Base-by-base conservation (phyloP, 345 rosid genomes). In the Orychophragmus violaceus region DNA sequence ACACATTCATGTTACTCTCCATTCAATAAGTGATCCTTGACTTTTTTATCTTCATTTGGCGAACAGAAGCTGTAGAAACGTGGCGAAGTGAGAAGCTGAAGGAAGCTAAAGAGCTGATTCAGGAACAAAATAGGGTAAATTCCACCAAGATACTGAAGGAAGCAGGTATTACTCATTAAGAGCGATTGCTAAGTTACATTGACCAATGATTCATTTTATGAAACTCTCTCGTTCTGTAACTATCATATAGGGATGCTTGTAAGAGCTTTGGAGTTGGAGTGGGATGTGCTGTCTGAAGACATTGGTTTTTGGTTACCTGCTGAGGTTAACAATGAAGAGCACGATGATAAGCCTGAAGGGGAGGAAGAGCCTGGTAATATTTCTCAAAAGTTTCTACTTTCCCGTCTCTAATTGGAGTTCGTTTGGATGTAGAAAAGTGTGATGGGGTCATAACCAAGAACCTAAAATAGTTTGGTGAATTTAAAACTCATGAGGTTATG, bases 301-400 rank as follows among this genome's bases (percentile, higher is more conserved):
- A 81, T 95, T 59, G 99, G 97, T 44, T 79, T 91, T 37, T 95
- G 96, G 95, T 69, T 95, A 62, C 99, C 99, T 28, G 54, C 74
- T 76, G 90, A 85, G 75, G 72, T 85, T 58, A 62, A 56, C 45
- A 81, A 95, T 70, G 71, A 55, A 74, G 96, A 80, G 61, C 96
- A 89, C 50, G 86, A 87, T 80, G 99, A 89, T 81, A 90, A 88
- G 69, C 91, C 87, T 25, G 89, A 84, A 79, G 95, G 81, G n/a
- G 87, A 69, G 72, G 84, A 81, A 53, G 97, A 89, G 55, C 62
- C 74, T 57, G 99, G 99, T 91, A 58, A 59, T 57, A 79, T 41
- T 32, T 75, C 64, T 63, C 72, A 41, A 55, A 45, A 22, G 1
- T n/a, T 5, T 50, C 33, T 12, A 49, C 59, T 13, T 28, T 37